A percentile compares a stretch with the other conserved stretches of the same genome.
These are phyloP conservation scores for Cyberlindnera lachancei DNA, from an alignment of 805 yeast genomes.

Conservation along the genomic window DNA sequence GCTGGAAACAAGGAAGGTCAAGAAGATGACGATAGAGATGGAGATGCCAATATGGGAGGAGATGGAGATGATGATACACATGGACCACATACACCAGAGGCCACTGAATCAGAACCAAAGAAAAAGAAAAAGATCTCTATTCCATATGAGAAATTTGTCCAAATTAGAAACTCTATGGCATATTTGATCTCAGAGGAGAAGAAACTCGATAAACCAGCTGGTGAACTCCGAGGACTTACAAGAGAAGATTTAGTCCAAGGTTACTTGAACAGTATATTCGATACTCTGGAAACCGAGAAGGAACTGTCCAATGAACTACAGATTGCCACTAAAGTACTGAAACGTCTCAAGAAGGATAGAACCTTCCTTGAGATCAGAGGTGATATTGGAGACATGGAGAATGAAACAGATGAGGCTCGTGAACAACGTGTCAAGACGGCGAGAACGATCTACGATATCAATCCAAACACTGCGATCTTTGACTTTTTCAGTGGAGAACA, in stretches of 20 bases:
- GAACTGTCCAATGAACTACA: conserved; percentile 66
- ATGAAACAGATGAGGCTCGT: conserved; percentile 21
- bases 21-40: conserved; percentile 3
- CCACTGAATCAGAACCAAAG: conserved; percentile 12
- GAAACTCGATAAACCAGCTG: conserved; percentile 33
- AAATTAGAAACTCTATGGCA: conserved; percentile 76
- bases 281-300: conserved; percentile 58
- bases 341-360: conserved; percentile 76
- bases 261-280: conserved; percentile 71
- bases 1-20: too few relatives aligned
- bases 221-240: conserved; percentile 43
- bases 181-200: conserved; percentile 54
- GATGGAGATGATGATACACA: conserved; percentile 10
- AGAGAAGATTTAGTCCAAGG: conserved; percentile 68
- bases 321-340: conserved; percentile 71
- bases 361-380: conserved; percentile 64
- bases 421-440: conserved; percentile 20
- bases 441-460: conserved; percentile 31
- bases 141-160: conserved; percentile 79
- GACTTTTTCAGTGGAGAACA: conserved; percentile 32
- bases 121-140: conserved; percentile 40
- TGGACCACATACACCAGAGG: conserved; percentile 2
- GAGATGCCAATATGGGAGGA: conserved; percentile 5
- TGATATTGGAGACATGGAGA: conserved; percentile 22
- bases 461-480: conserved; percentile 78